Evolutionary conservation across 176 grass and related monocot species (phyloP), one percentile per base, ranked within the genome.

Genomic region (Canna indica): DNA sequence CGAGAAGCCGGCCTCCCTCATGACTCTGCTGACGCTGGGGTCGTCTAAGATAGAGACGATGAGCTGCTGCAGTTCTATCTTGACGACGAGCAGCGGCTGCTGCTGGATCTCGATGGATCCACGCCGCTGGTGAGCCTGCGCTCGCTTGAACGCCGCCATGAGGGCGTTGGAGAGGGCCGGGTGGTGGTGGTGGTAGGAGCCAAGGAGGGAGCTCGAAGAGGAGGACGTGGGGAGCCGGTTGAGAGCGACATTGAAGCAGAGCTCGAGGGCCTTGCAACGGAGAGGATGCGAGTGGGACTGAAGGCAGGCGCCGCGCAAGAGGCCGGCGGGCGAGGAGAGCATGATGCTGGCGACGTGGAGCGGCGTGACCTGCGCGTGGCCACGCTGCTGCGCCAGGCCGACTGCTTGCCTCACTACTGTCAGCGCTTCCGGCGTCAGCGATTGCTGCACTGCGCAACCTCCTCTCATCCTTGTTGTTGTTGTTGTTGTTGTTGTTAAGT

Each of bases 211-310:
- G 74, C 68, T 47, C 14, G 68, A 32, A 24, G 86, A 68, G 42
- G 75, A 53, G 41, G 64, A 68, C 33, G 94, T 56, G n/a, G 94
- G 94, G 69, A 97, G 84, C 73, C 94, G 94, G 79, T 93, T 97
- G 47, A 97, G 86, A 11, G 94, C 89, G 35, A 97, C 94, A 84
- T 97, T 97, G 86, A 97, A 87, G 82, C 94, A 97, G n/a, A 97
- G 89, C 69, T 92, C 94, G 33, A 97, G 84, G 25, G 94, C 94
- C 84, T 93, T 97, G 89, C 89, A 97, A 72, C 85, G 94, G 29
- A 97, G 81, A 59, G 94, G 94, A 68, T 97, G 94, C 27, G 89
- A 90, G 54, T 90, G 94, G 45, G 89, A 83, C 36, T 76, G 86
- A 61, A 92, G 80, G 76, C 94, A 97, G 59, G 89, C 94, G 45